phyloP scores from a whole-genome alignment of 129 eudicot genomes.

The Pseudognaphalium luteoalbum region DNA sequence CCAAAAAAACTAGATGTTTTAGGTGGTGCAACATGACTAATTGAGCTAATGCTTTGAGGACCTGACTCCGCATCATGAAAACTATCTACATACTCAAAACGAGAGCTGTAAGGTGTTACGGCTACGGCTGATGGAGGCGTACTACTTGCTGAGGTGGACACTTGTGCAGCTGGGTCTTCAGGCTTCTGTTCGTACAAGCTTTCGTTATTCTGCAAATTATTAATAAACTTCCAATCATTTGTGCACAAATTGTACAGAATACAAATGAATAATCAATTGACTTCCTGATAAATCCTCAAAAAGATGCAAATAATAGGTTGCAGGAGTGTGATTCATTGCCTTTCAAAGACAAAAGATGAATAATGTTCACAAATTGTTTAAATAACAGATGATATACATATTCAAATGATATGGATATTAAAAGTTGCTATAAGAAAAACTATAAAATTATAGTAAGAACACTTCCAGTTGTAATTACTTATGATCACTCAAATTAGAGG shows the following conservation, averaged over 20 bases:
- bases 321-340: not conserved
- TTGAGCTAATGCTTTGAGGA: slow-evolving; percentile 54
- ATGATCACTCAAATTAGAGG: not conserved
- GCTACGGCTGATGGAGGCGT: slow-evolving; percentile 42
- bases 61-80: slow-evolving; percentile 49
- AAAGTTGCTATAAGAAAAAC: not conserved
- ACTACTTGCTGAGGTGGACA: slow-evolving; percentile 51
- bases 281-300: not conserved
- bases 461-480: not conserved
- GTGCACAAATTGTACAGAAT: not conserved
- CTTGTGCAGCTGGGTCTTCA: slow-evolving; percentile 69
- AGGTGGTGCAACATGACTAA: slow-evolving; percentile 70
- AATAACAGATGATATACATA: too few species aligned
- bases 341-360: not conserved
- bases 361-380: not conserved
- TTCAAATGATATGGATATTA: not conserved
- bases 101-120: slow-evolving; percentile 51
- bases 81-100: slow-evolving; percentile 75
- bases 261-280: not conserved
- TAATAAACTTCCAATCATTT: not conserved
- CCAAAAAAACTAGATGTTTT: slow-evolving; percentile 70
- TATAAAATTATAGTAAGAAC: not conserved
- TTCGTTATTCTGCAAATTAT: slow-evolving; percentile 60
- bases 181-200: slow-evolving; percentile 89
- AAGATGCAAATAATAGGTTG: not conserved